Conservation (phyloP, 257 asterid species). For the Mentha longifolia region DNA sequence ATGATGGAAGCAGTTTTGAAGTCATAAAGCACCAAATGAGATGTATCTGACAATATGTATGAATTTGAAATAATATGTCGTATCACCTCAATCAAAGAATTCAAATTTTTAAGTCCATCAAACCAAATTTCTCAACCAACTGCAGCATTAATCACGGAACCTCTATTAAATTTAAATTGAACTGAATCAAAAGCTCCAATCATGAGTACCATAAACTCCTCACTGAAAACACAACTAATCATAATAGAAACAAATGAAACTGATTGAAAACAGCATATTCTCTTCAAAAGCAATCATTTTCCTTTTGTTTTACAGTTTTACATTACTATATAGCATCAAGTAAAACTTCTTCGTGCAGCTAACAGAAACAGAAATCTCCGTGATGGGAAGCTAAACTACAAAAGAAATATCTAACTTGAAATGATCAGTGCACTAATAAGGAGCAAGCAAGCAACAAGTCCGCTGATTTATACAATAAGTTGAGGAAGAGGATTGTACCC, state of each 20-base stretch:
- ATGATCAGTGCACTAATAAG: neutral
- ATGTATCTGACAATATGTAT: slow-evolving; percentile 12
- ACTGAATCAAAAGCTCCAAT: neutral
- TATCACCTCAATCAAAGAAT: slow-evolving; percentile 11
- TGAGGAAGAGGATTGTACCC: slow-evolving; percentile 5
- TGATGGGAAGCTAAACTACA: slow-evolving; percentile 10
- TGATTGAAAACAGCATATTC: slow-evolving; percentile 2
- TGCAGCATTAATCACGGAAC: slow-evolving; percentile 1
- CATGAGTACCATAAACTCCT: slow-evolving; percentile 14
- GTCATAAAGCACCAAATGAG: neutral
- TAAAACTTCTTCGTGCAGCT: slow-evolving; percentile 22
- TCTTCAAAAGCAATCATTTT: neutral
- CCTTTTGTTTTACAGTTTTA: neutral
- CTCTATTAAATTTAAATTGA: neutral
- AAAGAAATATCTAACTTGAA: neutral
- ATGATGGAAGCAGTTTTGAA: neutral
- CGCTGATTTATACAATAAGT: neutral
- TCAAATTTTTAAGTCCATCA: slow-evolving; percentile 7
- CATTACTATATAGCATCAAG: slow-evolving; percentile 8
- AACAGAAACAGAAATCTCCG: neutral
- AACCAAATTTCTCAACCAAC: neutral
- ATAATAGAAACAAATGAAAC: neutral
- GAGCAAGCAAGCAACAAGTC: slow-evolving; percentile 7
- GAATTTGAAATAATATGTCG: slow-evolving; percentile 3
- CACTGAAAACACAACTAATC: neutral